A percentile compares a stretch with the other conserved stretches of the same genome.
Evolutionary conservation across 2,329 filamentous ascomycete species (phyloP).

Genomic region (Elsinoe australis): DNA sequence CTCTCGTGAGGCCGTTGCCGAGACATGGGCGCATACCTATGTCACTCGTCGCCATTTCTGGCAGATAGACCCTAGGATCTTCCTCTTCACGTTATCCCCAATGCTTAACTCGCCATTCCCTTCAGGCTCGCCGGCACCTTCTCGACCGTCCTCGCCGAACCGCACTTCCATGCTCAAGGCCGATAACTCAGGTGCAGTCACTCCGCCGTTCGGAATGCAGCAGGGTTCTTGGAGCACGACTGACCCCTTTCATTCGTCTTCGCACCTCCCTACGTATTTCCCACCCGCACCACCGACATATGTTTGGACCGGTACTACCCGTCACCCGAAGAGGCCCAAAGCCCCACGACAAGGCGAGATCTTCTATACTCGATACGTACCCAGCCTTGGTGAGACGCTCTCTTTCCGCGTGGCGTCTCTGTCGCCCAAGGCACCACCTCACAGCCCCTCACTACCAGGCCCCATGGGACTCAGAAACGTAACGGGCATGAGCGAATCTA

Average conservation of each 20-base stretch:
- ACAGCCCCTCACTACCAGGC: constrained; percentile 32
- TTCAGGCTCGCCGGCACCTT: constrained; percentile 37
- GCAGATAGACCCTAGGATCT: constrained; percentile 81
- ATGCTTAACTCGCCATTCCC: constrained; percentile 41
- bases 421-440: constrained; percentile 54
- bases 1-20: constrained; percentile 47
- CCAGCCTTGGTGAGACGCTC: constrained; percentile 73
- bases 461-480: constrained; percentile 31
- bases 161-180: constrained; percentile 23
- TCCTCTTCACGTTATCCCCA: constrained; percentile 76
- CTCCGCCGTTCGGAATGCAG: constrained; percentile 6
- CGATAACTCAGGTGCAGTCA: background rate
- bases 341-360: constrained; percentile 83
- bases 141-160: constrained; percentile 18
- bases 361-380: constrained; percentile 83
- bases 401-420: constrained; percentile 79
- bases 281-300: constrained; percentile 78
- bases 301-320: constrained; percentile 65
- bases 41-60: constrained; percentile 76
- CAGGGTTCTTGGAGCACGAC: constrained; percentile 25
- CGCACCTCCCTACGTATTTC: constrained; percentile 84
- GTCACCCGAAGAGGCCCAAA: constrained; percentile 81
- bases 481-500: constrained; percentile 44
- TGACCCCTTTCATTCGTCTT: constrained; percentile 72
- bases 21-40: constrained; percentile 74